These are phyloP conservation scores for Pyrus betulifolia DNA, from an alignment of 306 rosid genomes.

Conservation along the genomic window DNA sequence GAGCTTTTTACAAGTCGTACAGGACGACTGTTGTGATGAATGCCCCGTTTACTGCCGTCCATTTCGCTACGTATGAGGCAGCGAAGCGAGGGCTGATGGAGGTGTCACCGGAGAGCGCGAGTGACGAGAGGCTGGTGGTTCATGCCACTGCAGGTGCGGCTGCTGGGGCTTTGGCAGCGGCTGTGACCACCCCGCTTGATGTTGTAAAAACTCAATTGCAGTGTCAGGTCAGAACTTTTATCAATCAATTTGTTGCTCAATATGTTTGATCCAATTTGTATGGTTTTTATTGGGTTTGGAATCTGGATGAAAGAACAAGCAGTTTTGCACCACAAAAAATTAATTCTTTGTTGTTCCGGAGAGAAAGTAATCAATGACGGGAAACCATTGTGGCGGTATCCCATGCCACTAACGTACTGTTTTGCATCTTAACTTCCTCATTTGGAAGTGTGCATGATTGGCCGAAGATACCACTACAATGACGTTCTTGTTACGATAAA, in stretches of 20 bases:
- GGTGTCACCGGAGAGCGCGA: constrained; percentile 40
- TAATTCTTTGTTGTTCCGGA: background rate
- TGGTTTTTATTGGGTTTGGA: background rate
- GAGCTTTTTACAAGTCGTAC: constrained; percentile 72
- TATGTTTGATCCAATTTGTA: background rate
- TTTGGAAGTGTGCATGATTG: background rate
- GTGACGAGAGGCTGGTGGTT: constrained; percentile 46
- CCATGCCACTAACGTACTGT: background rate
- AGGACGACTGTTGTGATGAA: constrained; percentile 81
- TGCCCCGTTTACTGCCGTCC: constrained; percentile 75
- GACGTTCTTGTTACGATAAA: no score
- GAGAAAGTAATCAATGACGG: background rate
- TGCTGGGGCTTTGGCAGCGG: constrained; percentile 72
- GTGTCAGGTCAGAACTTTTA: constrained; percentile 51
- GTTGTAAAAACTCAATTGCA: constrained; percentile 80
- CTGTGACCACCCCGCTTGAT: constrained; percentile 66
- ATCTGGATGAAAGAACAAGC: background rate
- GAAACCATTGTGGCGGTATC: background rate
- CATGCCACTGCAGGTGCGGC: constrained; percentile 82
- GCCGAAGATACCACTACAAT: background rate
- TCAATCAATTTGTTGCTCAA: background rate
- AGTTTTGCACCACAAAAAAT: background rate
- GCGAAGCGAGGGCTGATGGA: constrained; percentile 47
- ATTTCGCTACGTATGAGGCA: constrained; percentile 65
- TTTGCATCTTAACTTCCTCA: background rate